Percentiles rank a stretch among this genome's conserved stretches.
phyloP scores from a whole-genome alignment of 225 moss, liverwort and hornwort genomes.

The Asterella californica region DNA sequence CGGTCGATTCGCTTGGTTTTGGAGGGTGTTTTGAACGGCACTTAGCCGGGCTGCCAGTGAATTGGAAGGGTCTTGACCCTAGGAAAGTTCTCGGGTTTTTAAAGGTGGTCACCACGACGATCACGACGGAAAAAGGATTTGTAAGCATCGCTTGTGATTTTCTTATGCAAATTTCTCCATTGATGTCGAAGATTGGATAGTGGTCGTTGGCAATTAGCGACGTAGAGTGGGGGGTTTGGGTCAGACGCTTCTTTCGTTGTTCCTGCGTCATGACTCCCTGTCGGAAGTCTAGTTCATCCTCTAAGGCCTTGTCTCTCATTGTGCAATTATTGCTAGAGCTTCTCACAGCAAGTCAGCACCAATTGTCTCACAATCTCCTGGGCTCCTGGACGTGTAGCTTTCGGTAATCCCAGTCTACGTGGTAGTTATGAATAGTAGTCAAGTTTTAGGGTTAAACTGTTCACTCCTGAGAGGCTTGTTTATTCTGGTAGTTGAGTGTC shows the following conservation, averaged over 20 bases:
- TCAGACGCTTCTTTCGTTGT: not conserved
- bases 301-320: not conserved
- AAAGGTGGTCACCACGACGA: constrained; percentile 28
- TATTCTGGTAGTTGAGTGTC: too few species aligned
- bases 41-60: not conserved
- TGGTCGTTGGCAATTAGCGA: too few species aligned
- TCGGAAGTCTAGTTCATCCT: too few species aligned
- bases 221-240: not conserved
- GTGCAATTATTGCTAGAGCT: too few species aligned
- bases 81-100: not conserved
- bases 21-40: constrained; percentile 11
- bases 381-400: too few species aligned
- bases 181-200: not conserved
- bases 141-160: constrained; percentile 9
- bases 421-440: too few species aligned
- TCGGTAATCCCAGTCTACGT: too few species aligned
- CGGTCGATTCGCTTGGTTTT: constrained; percentile 8
- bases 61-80: constrained; percentile 2
- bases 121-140: constrained; percentile 21
- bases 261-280: too few species aligned
- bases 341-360: too few species aligned
- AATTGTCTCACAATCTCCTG: too few species aligned
- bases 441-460: too few species aligned
- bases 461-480: too few species aligned
- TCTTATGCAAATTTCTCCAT: not conserved